phyloP scores from a whole-genome alignment of 2,329 filamentous ascomycete species.

The Epicoccum nigrum region DNA sequence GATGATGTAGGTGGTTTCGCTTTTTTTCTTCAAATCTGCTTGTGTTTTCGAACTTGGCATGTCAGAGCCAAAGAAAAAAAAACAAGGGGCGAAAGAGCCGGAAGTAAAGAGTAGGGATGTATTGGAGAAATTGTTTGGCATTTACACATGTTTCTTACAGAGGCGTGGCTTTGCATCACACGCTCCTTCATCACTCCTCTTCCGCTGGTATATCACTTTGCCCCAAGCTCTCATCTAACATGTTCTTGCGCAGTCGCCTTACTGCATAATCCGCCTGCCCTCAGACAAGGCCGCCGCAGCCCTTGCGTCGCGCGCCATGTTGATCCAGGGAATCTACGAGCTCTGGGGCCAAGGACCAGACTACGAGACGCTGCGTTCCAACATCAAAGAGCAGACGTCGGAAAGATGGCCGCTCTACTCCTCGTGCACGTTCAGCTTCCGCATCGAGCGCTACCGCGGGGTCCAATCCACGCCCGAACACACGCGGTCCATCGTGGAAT shows the following conservation, averaged over 20 bases:
- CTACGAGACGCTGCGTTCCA: conserved; percentile 71
- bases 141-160: too few relatives aligned
- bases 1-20: conserved; percentile 65
- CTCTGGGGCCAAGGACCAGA: conserved; percentile 79
- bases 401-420: conserved; percentile 72
- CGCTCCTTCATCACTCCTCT: neutral
- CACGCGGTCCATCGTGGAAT: conserved; percentile 73
- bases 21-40: neutral
- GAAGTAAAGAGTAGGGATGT: too few relatives aligned
- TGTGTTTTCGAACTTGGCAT: too few relatives aligned
- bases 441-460: conserved; percentile 80
- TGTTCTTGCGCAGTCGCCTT: conserved; percentile 70
- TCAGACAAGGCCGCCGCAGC: conserved; percentile 67
- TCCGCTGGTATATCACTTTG: neutral
- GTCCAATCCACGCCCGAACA: conserved; percentile 69
- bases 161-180: too few relatives aligned
- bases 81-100: too few relatives aligned
- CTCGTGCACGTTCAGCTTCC: conserved; percentile 77
- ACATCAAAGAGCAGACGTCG: conserved; percentile 64
- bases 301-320: conserved; percentile 77
- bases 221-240: neutral
- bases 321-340: conserved; percentile 84
- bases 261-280: conserved; percentile 74
- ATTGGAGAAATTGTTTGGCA: too few relatives aligned
- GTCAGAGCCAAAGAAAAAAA: too few relatives aligned